Conservation (phyloP, 2,329 filamentous ascomycete genomes). For the Fusarium sp. region DNA sequence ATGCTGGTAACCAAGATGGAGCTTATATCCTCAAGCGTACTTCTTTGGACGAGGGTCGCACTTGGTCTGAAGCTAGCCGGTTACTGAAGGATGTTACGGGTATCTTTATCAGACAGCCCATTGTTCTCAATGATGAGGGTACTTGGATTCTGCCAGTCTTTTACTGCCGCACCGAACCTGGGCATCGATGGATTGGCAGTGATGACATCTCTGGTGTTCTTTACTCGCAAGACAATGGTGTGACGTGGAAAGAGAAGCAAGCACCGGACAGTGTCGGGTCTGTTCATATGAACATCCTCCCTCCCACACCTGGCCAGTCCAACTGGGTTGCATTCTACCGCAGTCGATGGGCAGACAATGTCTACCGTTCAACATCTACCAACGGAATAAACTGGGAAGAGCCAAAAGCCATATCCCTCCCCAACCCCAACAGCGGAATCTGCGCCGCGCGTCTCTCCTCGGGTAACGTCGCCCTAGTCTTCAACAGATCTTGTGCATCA, state of each 20-base stretch:
- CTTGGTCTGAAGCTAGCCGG: slow-evolving; percentile 50
- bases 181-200: slow-evolving; percentile 57
- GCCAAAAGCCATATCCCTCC: slow-evolving; percentile 51
- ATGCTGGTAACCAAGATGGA: slow-evolving; percentile 57
- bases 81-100: slow-evolving; percentile 51
- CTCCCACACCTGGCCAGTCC: slow-evolving; percentile 37
- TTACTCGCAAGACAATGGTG: slow-evolving; percentile 52
- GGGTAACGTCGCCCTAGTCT: slow-evolving; percentile 52
- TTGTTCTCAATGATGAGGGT: slow-evolving; percentile 51
- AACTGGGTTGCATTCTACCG: slow-evolving; percentile 54
- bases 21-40: slow-evolving; percentile 52
- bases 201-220: slow-evolving; percentile 56
- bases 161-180: slow-evolving; percentile 54
- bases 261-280: slow-evolving; percentile 53
- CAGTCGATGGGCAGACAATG: slow-evolving; percentile 58
- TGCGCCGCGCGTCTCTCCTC: slow-evolving; percentile 53
- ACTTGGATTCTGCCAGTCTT: slow-evolving; percentile 57
- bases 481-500: slow-evolving; percentile 54
- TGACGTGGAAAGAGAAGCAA: slow-evolving; percentile 53
- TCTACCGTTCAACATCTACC: slow-evolving; percentile 55
- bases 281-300: slow-evolving; percentile 58
- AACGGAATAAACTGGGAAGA: slow-evolving; percentile 54
- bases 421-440: slow-evolving; percentile 58
- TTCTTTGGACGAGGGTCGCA: slow-evolving; percentile 51
- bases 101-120: slow-evolving; percentile 56